Evolutionary conservation across 768 basidiomycete genomes (phyloP).

Genomic region (Pleurotus eryngii): DNA sequence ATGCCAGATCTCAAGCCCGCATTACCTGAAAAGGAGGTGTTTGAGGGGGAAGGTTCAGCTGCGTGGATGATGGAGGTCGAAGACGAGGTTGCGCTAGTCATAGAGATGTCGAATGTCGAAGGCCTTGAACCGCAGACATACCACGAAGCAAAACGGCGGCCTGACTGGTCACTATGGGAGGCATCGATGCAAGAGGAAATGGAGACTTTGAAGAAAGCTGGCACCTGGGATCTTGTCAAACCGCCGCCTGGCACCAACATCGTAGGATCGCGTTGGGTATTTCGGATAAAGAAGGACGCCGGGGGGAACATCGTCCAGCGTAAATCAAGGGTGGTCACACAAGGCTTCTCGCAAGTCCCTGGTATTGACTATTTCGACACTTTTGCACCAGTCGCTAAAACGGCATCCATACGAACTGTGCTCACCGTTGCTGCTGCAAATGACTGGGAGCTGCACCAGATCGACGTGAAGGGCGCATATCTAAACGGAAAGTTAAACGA

Average conservation of each 20-base stretch:
- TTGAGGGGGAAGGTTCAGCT: conserved; percentile 11
- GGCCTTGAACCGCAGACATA: conserved; percentile 20
- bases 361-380: conserved; percentile 37
- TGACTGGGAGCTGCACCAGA: conserved; percentile 30
- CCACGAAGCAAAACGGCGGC: conserved; percentile 15
- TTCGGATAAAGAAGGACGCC: conserved; percentile 29
- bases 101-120: conserved; percentile 22
- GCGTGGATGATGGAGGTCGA: conserved; percentile 13
- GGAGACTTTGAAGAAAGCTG: conserved; percentile 12
- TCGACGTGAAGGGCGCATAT: conserved; percentile 39
- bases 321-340: conserved; percentile 35
- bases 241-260: conserved; percentile 19
- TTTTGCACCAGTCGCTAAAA: conserved; percentile 24
- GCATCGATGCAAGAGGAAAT: conserved; percentile 25
- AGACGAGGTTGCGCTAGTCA: conserved; percentile 21
- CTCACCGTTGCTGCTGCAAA: conserved; percentile 29
- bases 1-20: conserved; percentile 6
- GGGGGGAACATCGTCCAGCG: conserved; percentile 25
- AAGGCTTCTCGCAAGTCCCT: conserved; percentile 37
- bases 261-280: conserved; percentile 32
- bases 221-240: conserved; percentile 28
- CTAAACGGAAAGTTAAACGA: conserved; percentile 32
- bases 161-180: conserved; percentile 27
- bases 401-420: conserved; percentile 21
- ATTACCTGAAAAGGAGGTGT: conserved; percentile 1